Conservation (phyloP, 805 yeast species). For the Candida argentea region DNA sequence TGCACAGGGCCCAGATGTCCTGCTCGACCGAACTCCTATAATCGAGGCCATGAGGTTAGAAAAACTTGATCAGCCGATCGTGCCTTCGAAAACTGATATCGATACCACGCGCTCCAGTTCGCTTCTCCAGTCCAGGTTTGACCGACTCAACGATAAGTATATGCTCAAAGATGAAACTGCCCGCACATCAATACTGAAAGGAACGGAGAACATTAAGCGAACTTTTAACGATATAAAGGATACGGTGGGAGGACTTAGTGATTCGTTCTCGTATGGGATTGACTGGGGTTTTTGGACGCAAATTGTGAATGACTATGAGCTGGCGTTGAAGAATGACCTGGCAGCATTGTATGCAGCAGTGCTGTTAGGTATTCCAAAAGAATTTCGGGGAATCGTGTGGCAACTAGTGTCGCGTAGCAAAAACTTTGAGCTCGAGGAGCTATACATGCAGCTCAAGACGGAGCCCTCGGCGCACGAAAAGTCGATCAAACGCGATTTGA, state of each 20-base stretch:
- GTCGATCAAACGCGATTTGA: conserved; percentile 70
- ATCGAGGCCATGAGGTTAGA: too few relatives aligned
- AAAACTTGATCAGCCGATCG: too few relatives aligned
- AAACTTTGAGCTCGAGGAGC: conserved; percentile 49
- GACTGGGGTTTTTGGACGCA: conserved; percentile 87
- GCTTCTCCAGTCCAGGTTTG: conserved; percentile 49
- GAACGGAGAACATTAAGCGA: conserved; percentile 27
- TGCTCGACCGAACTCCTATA: too few relatives aligned
- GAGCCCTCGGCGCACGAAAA: conserved; percentile 56
- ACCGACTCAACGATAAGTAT: conserved; percentile 44
- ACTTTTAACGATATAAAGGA: conserved; percentile 38
- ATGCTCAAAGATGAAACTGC: conserved; percentile 39
- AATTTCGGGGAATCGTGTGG: conserved; percentile 86
- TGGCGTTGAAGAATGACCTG: conserved; percentile 53
- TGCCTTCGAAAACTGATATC: too few relatives aligned
- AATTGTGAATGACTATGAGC: conserved; percentile 69
- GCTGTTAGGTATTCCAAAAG: conserved; percentile 72
- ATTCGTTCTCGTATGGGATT: conserved; percentile 24
- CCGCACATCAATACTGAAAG: conserved; percentile 34
- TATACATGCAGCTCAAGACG: conserved; percentile 40
- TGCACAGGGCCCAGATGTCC: too few relatives aligned
- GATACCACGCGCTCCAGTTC: conserved; percentile 24
- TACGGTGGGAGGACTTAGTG: conserved; percentile 35
- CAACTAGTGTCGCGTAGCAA: conserved; percentile 79
- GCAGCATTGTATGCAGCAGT: conserved; percentile 51